Evolutionary conservation across 2,329 filamentous ascomycete genomes (phyloP), one percentile per base, ranked within the genome.

Genomic region (Neobulgaria alba): DNA sequence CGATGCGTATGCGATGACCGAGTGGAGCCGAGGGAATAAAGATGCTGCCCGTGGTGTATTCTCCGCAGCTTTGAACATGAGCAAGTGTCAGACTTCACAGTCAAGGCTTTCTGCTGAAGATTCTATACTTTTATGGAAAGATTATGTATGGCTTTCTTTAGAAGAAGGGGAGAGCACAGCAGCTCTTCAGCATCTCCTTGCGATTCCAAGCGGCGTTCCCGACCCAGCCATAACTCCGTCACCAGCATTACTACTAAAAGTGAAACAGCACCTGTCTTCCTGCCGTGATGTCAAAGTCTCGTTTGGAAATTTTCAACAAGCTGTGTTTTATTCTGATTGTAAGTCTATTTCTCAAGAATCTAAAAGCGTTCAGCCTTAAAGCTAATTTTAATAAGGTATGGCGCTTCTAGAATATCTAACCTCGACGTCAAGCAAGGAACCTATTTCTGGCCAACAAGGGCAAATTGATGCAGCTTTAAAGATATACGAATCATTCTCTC

Each of bases 1-100:
- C 61, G 83, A 87, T 50, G 77, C 79, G 0, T 94, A 90, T 55
- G 85, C 82, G 0, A 63, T 86, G 10, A 75, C 87, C 3, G 85
- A 94, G 60, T 69, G 64, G 49, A 65, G 67, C 1, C 71, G 71
- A 20, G 75, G 70, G 0, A 79, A 82, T 17, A 50, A 57, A 1
- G 67, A 74, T 1, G 65, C 76, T 34, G 79, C 82, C 3, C 64
- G 69, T 16, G 77, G 75, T 38, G 78, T 92, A 0, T 73, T 90
- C 53, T 59, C 68, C 1, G 81, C 82, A 1, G 80, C 85, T 2
- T 65, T 86, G n/a, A 66, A 66, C 2, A 75, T 79, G 68, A 68
- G 63, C 39, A 55, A 57, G n/a, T 62, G 55, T 2, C 7, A 26
- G 7, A 63, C 71, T 16, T 45, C 58, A 3, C 51, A 60, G 15